These are phyloP conservation scores for Amphirosellinia nigrospora DNA, from an alignment of 495 filamentous ascomycete species.

Conservation along the genomic window DNA sequence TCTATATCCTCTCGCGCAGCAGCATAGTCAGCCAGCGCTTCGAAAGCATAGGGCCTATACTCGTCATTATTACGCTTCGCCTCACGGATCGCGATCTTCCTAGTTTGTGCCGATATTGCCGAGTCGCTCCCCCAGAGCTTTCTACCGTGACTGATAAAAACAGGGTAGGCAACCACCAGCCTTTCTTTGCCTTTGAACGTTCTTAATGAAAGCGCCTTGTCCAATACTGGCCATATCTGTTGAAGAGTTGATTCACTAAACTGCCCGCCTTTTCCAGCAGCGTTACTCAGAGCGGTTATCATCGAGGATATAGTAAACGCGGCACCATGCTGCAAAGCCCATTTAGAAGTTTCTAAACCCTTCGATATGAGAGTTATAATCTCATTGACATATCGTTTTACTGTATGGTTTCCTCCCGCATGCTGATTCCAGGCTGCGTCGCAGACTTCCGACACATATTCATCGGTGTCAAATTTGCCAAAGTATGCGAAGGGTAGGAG, in stretches of 20 bases:
- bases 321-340: conserved; percentile 88
- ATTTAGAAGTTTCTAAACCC: conserved; percentile 77
- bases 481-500: conserved; percentile 88
- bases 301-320: conserved; percentile 79
- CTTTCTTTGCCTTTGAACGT: conserved; percentile 94
- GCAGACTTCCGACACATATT: conserved; percentile 75
- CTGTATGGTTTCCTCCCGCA: conserved; percentile 81
- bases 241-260: conserved; percentile 62
- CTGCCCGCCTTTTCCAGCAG: conserved; percentile 50
- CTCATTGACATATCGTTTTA: conserved; percentile 82
- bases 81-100: conserved; percentile 79
- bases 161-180: conserved; percentile 82
- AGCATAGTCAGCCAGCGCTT: conserved; percentile 73
- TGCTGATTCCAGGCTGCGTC: conserved; percentile 87
- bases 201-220: conserved; percentile 81
- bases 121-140: conserved; percentile 62
- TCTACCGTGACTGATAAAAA: conserved; percentile 69
- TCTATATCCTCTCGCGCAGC: conserved; percentile 67
- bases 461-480: conserved; percentile 81
- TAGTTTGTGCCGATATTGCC: conserved; percentile 49
- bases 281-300: conserved; percentile 62
- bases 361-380: conserved; percentile 71
- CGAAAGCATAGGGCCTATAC: conserved; percentile 79
- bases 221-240: conserved; percentile 79
- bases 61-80: conserved; percentile 84